Base-by-base conservation (phyloP, 2,329 filamentous ascomycete genomes). In the Dryadomyces quercus-mongolicae region DNA sequence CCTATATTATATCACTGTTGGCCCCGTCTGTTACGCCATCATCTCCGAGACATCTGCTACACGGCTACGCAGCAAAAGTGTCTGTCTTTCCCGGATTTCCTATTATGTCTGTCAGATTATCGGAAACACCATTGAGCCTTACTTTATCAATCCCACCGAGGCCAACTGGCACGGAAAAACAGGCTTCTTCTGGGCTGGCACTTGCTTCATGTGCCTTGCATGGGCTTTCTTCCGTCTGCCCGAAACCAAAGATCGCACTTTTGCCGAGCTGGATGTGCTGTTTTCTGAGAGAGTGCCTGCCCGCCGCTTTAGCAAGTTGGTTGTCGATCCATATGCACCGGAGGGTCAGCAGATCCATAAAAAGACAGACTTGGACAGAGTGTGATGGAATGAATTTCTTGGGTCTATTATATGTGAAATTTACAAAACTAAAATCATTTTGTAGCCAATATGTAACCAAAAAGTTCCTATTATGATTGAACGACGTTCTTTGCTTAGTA, bases 1-100 rank as follows among this genome's bases (percentile, higher is more conserved):
- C 54, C 67, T 84, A 36, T 86, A 84, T 31, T 36, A 40, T 12
- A n/a, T 25, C 69, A 77, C 75, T 45, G 65, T 82, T 16, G 80
- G 78, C 60, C 80, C 79, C 25, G 82, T 46, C 55, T 40, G 57
- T 57, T 21, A 54, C 63, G 60, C 71, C 36, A 68, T 70, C 0
- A 66, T 67, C 21, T 69, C 68, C 7, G 70, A 69, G 47, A 64
- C 79, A 2, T 71, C 51, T 59, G 62, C 49, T 63, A 65, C 59
- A 56, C 59, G 21, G 60, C 60, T 71, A 5, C 63, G 67, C 15
- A 62, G 63, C 46, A 66, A 67, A 55, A 67, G 62, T 2, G 61
- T 66, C 6, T 61, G 59, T 43, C 52, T 68, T 21, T 64, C 62
- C 7, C 63, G 65, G 2, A 62, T 59, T 12, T 52, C 61, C 12